Conservation (phyloP, 2,329 filamentous ascomycete species). For the Amesomyces nigricolor region DNA sequence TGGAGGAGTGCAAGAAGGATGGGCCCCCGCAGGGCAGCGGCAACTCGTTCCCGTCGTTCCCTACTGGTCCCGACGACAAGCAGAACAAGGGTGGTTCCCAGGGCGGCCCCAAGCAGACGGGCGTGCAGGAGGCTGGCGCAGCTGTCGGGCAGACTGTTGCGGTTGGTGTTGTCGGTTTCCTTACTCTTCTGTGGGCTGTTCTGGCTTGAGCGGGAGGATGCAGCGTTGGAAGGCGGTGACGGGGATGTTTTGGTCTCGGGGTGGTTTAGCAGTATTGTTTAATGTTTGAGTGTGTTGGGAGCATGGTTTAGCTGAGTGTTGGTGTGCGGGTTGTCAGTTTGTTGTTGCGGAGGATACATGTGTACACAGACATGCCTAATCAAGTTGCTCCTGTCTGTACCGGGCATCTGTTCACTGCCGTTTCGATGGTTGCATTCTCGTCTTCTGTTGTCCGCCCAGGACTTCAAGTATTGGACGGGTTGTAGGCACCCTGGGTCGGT, state of each 20-base stretch:
- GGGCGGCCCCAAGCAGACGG: background rate
- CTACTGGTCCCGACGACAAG: background rate
- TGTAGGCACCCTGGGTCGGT: constrained; percentile 1
- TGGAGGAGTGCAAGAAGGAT: background rate
- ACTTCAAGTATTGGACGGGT: too few relatives aligned
- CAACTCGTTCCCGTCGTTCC: background rate
- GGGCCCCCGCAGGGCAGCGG: too few relatives aligned
- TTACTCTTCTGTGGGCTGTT: background rate
- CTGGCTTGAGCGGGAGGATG: constrained; percentile 1
- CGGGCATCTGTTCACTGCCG: too few relatives aligned
- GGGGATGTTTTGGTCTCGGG: background rate
- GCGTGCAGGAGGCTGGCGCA: background rate
- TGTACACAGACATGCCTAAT: constrained; percentile 5
- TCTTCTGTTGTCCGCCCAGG: too few relatives aligned
- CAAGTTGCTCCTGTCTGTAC: constrained; percentile 15
- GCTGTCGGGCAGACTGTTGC: background rate
- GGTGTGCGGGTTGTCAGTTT: background rate
- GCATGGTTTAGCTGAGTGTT: background rate
- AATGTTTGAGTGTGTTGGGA: background rate
- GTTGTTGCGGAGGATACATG: background rate
- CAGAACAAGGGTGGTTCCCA: background rate
- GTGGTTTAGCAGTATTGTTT: background rate
- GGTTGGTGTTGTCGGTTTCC: background rate
- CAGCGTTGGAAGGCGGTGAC: background rate
- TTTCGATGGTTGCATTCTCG: too few relatives aligned